These are phyloP conservation scores for Apophysomyces sp. DNA, from an alignment of 371 early-diverging fungal species.

Conservation along the genomic window DNA sequence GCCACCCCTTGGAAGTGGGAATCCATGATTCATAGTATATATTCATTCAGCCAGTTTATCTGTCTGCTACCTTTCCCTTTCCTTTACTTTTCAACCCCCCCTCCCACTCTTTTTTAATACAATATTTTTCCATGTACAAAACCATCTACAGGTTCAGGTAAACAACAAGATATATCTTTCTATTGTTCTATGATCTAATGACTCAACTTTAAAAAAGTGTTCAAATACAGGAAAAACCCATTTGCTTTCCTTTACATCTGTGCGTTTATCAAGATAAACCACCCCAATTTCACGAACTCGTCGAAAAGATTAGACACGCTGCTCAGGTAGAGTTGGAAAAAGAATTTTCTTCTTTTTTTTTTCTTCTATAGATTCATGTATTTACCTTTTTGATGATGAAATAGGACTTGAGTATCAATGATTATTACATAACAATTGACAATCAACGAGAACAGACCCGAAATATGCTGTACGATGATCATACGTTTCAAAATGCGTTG, in stretches of 20 bases:
- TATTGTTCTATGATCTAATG: not conserved
- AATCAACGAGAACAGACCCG: constrained; percentile 7
- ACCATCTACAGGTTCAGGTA: constrained; percentile 33
- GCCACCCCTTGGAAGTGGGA: not conserved
- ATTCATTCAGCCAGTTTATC: not conserved
- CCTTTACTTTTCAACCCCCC: not conserved
- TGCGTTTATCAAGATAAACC: constrained; percentile 31
- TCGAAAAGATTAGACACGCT: constrained; percentile 28
- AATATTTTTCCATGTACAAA: constrained; percentile 17
- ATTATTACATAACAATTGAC: constrained; percentile 25
- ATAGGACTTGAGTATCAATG: constrained; percentile 27
- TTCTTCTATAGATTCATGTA: too few species aligned
- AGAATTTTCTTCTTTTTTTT: not conserved
- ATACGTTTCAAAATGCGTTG: constrained; percentile 28
- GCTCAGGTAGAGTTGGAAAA: constrained; percentile 15
- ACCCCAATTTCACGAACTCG: constrained; percentile 35
- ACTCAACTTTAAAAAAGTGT: constrained; percentile 26
- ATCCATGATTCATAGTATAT: not conserved
- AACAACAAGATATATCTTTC: not conserved
- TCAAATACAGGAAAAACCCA: constrained; percentile 27
- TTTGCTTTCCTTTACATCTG: constrained; percentile 31
- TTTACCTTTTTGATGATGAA: not conserved
- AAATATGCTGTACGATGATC: constrained; percentile 26
- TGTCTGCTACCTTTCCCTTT: constrained; percentile 1
- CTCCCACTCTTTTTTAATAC: constrained; percentile 3